A percentile compares a stretch with the other conserved stretches of the same genome.
Conservation (phyloP, 805 yeast species). For the Saccharomycopsis babjevae region DNA sequence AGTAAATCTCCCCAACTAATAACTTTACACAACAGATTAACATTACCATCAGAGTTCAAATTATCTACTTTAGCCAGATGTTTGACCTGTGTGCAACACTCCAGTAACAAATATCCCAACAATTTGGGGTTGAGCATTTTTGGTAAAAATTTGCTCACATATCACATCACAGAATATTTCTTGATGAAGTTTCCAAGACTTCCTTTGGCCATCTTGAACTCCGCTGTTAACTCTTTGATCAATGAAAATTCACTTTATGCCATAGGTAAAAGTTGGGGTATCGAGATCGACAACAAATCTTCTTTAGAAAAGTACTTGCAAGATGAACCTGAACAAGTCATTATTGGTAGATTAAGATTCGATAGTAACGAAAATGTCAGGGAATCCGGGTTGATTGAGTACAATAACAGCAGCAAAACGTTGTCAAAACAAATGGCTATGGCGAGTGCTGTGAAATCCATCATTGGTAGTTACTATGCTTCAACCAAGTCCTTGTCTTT, state of each 20-base stretch:
- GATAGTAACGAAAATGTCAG: slow-evolving; percentile 20
- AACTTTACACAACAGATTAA: slow-evolving; percentile 69
- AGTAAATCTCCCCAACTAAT: slow-evolving; percentile 57
- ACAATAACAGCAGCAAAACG: not conserved
- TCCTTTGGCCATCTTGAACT: slow-evolving; percentile 67
- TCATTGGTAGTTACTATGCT: slow-evolving; percentile 74
- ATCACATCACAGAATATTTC: slow-evolving; percentile 65
- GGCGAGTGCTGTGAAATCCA: slow-evolving; percentile 70
- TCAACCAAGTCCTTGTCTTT: slow-evolving; percentile 52
- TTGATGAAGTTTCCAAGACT: slow-evolving; percentile 78
- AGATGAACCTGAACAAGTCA: slow-evolving; percentile 56
- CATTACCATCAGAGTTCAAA: slow-evolving; percentile 46
- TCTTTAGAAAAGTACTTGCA: slow-evolving; percentile 56
- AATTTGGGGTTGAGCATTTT: slow-evolving; percentile 73
- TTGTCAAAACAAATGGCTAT: slow-evolving; percentile 24
- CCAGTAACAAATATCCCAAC: slow-evolving; percentile 44
- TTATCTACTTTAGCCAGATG: slow-evolving; percentile 70
- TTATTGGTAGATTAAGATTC: slow-evolving; percentile 61
- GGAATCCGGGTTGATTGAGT: slow-evolving; percentile 5
- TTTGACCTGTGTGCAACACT: slow-evolving; percentile 46
- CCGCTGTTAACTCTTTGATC: slow-evolving; percentile 67
- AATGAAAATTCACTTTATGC: slow-evolving; percentile 55
- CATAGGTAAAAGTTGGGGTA: slow-evolving; percentile 80
- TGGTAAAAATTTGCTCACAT: slow-evolving; percentile 69
- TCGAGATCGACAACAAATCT: slow-evolving; percentile 60